Evolutionary conservation across 805 yeast genomes (phyloP).

Genomic region (Metschnikowia corniflorae): DNA sequence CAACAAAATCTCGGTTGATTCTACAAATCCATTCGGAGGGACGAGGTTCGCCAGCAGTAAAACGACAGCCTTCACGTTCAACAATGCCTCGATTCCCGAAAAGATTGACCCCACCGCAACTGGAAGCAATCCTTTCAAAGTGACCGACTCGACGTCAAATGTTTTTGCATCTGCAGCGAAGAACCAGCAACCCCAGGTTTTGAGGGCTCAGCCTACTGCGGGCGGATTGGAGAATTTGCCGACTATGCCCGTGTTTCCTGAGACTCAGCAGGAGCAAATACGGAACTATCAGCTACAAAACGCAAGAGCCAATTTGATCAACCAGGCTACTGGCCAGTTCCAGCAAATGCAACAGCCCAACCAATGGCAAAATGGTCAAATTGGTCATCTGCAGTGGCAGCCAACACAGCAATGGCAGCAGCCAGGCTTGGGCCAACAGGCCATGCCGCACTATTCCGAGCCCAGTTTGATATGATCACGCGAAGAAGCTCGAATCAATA

Average conservation of each 20-base stretch:
- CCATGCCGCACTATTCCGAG: constrained; percentile 17
- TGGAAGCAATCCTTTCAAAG: constrained; percentile 62
- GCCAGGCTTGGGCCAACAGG: constrained; percentile 7
- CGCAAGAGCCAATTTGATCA: constrained; percentile 29
- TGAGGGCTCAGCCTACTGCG: constrained; percentile 57
- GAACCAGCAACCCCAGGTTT: constrained; percentile 20
- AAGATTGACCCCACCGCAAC: constrained; percentile 38
- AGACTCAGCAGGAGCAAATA: constrained; percentile 42
- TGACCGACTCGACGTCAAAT: constrained; percentile 32
- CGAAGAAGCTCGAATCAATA: too few species aligned
- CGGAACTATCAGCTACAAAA: constrained; percentile 33
- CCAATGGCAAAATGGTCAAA: constrained; percentile 9
- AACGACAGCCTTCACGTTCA: constrained; percentile 17
- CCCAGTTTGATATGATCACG: constrained; percentile 26
- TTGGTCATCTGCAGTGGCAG: constrained; percentile 8
- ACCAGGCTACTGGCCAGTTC: constrained; percentile 13
- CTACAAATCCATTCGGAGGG: constrained; percentile 46
- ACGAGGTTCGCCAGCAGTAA: constrained; percentile 31
- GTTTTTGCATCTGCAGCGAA: constrained; percentile 26
- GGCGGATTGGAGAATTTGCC: constrained; percentile 70
- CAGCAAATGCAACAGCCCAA: constrained; percentile 8
- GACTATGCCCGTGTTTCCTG: constrained; percentile 67
- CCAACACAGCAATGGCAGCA: constrained; percentile 9
- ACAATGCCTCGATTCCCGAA: constrained; percentile 7
- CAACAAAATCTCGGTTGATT: constrained; percentile 15